Percentiles rank a stretch among this genome's conserved stretches.
Conservation (phyloP, 805 yeast species). For the Scheffersomyces amazonensis region DNA sequence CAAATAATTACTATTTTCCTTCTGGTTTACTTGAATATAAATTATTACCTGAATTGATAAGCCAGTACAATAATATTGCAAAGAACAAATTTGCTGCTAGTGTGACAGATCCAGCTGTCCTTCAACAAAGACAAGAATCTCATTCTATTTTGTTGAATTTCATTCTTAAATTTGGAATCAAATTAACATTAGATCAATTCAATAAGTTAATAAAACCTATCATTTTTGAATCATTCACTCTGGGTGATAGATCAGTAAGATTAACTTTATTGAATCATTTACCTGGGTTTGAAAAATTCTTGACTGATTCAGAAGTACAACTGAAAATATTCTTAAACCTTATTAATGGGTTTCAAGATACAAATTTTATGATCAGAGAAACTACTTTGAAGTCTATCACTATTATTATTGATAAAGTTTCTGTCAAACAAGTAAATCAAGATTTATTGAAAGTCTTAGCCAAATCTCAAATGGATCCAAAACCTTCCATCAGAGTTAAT, state of each 20-base stretch:
- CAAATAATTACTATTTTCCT: constrained; percentile 29
- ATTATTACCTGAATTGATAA: constrained; percentile 68
- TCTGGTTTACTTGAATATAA: constrained; percentile 54
- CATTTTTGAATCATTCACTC: constrained; percentile 57
- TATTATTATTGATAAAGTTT: constrained; percentile 59
- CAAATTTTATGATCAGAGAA: constrained; percentile 76
- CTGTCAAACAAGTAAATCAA: constrained; percentile 80
- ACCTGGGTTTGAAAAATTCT: constrained; percentile 47
- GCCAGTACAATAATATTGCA: constrained; percentile 35
- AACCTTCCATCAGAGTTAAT: constrained; percentile 73
- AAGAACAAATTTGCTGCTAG: constrained; percentile 20
- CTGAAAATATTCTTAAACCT: constrained; percentile 65
- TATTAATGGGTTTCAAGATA: constrained; percentile 82
- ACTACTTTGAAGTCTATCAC: constrained; percentile 70
- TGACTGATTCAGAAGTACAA: constrained; percentile 62
- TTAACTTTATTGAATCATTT: constrained; percentile 65
- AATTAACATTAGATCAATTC: constrained; percentile 31
- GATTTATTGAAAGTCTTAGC: constrained; percentile 81
- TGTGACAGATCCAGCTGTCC: constrained; percentile 25
- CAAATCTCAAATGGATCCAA: constrained; percentile 72
- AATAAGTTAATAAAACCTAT: constrained; percentile 52
- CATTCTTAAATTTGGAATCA: constrained; percentile 34
- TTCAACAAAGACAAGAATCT: constrained; percentile 33
- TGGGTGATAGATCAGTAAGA: constrained; percentile 76
- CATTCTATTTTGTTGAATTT: constrained; percentile 37